Evolutionary conservation across 176 grass and related monocot genomes (phyloP), one percentile per base, ranked within the genome.

Genomic region (Eleusine coracana): DNA sequence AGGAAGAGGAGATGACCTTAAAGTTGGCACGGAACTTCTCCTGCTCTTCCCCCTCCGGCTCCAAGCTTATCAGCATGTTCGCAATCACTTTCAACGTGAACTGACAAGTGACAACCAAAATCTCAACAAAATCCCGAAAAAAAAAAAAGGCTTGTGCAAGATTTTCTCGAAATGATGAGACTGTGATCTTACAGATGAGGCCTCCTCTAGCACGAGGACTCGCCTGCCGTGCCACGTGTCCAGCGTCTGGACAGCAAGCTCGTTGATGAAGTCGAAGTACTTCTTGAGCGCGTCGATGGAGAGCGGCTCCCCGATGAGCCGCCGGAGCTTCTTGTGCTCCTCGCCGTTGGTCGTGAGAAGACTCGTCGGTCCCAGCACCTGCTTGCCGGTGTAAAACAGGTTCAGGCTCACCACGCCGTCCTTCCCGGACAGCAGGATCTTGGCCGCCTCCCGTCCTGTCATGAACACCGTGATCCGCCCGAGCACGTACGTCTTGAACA

Each of bases 31-130:
- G 86, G 42, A 94, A 91, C 71, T 90, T 72, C 71, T 91, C 76
- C 73, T 94, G 92, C 50, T 91, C 83, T 7, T 86, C 76, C 0
- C 92, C 92, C 31, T 87, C 78, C 8, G 92, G 86, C 88, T 88
- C 86, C 80, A 91, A 25, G 83, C 92, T 94, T 61, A 91, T 83
- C 42, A 94, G 83, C 88, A 94, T 94, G 76, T 91, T 88, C 44
- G 83, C 86, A 65, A 94, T 94, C 88, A 94, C 92, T 39, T 88
- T 94, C 5, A 94, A 80, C n/a, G 86, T 94, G 66, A 94, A 94
- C 92, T 93, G 86, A 14, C 23, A 7, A 51, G 0, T 23, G 59
- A 27, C 0, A 75, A 55, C 62, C 31, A 68, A 73, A 38, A 75
- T 25, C 45, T 13, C 23, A 77, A 31, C 20, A 18, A 3, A 52